A percentile compares a stretch with the other conserved stretches of the same genome.
Conservation (phyloP, 108 stramenopile species). For the Mediolabrus comicus region DNA sequence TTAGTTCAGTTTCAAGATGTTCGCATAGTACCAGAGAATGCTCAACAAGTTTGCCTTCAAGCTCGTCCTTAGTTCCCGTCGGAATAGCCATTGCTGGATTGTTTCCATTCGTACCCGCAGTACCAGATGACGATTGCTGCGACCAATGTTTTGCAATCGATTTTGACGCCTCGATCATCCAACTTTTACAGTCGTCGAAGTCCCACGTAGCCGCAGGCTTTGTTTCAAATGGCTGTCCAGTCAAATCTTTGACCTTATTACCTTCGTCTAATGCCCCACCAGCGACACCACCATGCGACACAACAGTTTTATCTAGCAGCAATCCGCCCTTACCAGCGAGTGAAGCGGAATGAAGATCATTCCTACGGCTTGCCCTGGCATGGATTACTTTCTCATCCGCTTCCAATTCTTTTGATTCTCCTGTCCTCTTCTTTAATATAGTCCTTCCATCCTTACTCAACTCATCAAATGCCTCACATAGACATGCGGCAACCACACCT, state of each 20-base stretch:
- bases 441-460: slow-evolving; percentile 61
- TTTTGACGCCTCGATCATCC: slow-evolving; percentile 77
- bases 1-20: slow-evolving; percentile 67
- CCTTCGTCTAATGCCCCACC: slow-evolving; percentile 24
- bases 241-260: slow-evolving; percentile 2
- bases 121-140: slow-evolving; percentile 42
- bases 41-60: slow-evolving; percentile 81
- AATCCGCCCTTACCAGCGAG: slow-evolving; percentile 81
- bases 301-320: slow-evolving; percentile 53
- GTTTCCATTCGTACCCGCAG: slow-evolving; percentile 24
- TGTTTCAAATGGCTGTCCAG: slow-evolving; percentile 37
- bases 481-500: slow-evolving; percentile 77
- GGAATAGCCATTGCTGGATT: slow-evolving; percentile 46
- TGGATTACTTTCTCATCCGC: slow-evolving; percentile 24
- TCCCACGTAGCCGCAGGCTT: slow-evolving; percentile 78
- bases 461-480: slow-evolving; percentile 85
- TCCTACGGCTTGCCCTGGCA: slow-evolving; percentile 64
- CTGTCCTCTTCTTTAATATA: slow-evolving; percentile 65
- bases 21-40: slow-evolving; percentile 74
- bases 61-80: slow-evolving; percentile 64
- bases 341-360: slow-evolving; percentile 79
- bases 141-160: slow-evolving; percentile 74
- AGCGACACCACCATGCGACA: slow-evolving; percentile 26
- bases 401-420: slow-evolving; percentile 34
- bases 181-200: slow-evolving; percentile 79